These are phyloP conservation scores for Biscutella laevigata DNA, from an alignment of 441 rosid genomes.

Conservation along the genomic window DNA sequence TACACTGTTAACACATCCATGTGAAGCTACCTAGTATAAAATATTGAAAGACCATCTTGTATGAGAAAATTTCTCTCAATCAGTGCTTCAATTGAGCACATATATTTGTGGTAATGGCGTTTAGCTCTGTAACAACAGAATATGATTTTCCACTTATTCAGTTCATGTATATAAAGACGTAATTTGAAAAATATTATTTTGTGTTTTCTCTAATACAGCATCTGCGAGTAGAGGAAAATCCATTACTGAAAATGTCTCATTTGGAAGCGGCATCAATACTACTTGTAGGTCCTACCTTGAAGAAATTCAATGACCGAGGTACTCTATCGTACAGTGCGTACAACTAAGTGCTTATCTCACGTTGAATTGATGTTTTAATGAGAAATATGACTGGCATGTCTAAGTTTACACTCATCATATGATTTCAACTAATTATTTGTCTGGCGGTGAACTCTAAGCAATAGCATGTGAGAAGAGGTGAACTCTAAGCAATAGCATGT, in stretches of 20 bases:
- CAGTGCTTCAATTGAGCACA: not conserved
- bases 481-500: too few species aligned
- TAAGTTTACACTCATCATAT: slow-evolving; percentile 1
- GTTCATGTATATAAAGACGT: too few species aligned
- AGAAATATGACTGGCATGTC: slow-evolving; percentile 1
- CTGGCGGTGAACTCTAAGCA: not conserved
- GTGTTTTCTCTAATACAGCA: slow-evolving; percentile 54
- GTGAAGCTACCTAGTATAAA: not conserved
- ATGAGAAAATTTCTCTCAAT: not conserved
- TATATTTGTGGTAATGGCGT: too few species aligned
- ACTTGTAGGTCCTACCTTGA: slow-evolving; percentile 92
- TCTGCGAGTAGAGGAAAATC: slow-evolving; percentile 97
- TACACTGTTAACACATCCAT: not conserved
- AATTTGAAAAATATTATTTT: too few species aligned
- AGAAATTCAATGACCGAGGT: slow-evolving; percentile 99
- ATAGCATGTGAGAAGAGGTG: not conserved
- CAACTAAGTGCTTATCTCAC: slow-evolving; percentile 6
- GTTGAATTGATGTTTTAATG: too few species aligned
- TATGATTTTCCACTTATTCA: too few species aligned
- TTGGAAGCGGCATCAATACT: slow-evolving; percentile 90
- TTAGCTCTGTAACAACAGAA: too few species aligned
- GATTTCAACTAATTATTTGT: not conserved
- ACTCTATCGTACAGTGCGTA: slow-evolving; percentile 8
- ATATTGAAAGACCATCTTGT: not conserved
- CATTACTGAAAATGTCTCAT: slow-evolving; percentile 88